Percentiles rank a stretch among this genome's conserved stretches.
phyloP scores from a whole-genome alignment of 768 basidiomycete genomes.

The Russula sp. region DNA sequence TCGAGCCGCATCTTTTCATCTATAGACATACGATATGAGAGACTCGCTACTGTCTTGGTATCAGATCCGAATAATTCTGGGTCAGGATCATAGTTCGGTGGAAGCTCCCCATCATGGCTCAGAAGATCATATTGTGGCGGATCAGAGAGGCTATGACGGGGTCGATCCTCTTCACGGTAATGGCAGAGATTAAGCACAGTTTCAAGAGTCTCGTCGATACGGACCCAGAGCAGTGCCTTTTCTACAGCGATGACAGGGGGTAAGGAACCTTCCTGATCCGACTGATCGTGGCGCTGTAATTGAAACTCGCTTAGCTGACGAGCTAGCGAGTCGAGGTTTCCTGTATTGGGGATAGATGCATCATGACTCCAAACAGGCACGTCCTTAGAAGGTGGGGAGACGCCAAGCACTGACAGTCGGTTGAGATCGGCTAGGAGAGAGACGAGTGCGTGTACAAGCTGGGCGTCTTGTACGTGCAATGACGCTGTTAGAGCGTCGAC shows the following conservation, averaged over 20 bases:
- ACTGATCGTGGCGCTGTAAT: conserved; percentile 20
- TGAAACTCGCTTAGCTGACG: conserved; percentile 30
- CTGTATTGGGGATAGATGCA: conserved; percentile 34
- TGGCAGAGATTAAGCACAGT: conserved; percentile 29
- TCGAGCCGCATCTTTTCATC: conserved; percentile 86
- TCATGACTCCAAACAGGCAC: conserved; percentile 23
- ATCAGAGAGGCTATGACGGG: conserved; percentile 9
- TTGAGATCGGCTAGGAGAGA: conserved; percentile 67
- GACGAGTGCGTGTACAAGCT: conserved; percentile 64
- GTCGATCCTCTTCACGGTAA: conserved; percentile 23
- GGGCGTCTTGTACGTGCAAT: conserved; percentile 50
- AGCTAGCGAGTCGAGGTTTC: conserved; percentile 25
- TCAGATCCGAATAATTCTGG: conserved; percentile 11
- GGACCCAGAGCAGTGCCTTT: conserved; percentile 28
- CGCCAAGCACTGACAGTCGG: conserved; percentile 46
- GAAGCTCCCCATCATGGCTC: conserved; percentile 37
- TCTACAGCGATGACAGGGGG: conserved; percentile 30
- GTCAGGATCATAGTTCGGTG: conserved; percentile 37
- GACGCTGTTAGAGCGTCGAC: conserved; percentile 49
- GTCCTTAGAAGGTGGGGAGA: conserved; percentile 30
- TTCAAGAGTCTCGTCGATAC: conserved; percentile 28
- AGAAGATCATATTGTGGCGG: conserved; percentile 33
- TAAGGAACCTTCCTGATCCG: conserved; percentile 10
- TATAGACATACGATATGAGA: conserved; percentile 23
- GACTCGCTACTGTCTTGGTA: conserved; percentile 24